Conservation (phyloP, 2,329 filamentous ascomycete genomes). For the Colletotrichum cereale region DNA sequence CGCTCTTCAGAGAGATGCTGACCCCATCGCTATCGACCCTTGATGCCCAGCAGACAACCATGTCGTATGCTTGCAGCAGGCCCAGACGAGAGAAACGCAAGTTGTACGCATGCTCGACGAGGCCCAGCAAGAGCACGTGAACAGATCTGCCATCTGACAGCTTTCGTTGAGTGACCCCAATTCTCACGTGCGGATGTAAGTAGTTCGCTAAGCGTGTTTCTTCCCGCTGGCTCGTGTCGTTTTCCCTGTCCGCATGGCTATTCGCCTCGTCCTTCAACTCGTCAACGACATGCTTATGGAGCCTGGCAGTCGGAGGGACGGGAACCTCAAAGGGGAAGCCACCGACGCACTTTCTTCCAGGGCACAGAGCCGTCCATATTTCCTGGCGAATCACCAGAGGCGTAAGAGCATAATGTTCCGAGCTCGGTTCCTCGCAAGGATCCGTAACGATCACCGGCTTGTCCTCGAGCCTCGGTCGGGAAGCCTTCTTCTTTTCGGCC, state of each 20-base stretch:
- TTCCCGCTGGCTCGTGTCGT: too few species aligned
- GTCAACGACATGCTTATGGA: neutral
- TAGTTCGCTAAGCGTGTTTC: neutral
- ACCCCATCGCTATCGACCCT: neutral
- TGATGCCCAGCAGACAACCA: slow-evolving; percentile 12
- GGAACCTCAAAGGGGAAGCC: slow-evolving; percentile 6
- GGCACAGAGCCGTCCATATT: slow-evolving; percentile 5
- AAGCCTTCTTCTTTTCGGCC: neutral
- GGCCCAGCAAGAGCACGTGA: neutral
- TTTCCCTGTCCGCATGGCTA: rapidly evolving
- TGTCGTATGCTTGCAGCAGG: slow-evolving; percentile 16
- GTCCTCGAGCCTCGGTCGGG: neutral
- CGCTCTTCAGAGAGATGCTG: neutral
- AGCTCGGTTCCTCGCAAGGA: neutral
- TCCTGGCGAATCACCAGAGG: neutral
- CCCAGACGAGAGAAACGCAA: slow-evolving; percentile 11
- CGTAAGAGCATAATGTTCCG: neutral
- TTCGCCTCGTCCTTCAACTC: neutral
- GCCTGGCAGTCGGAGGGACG: neutral
- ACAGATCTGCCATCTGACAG: neutral
- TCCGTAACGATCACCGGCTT: neutral
- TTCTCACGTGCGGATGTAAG: slow-evolving; percentile 2
- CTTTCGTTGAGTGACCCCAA: neutral
- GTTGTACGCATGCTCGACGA: neutral
- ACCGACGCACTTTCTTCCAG: neutral